A percentile compares a stretch with the other conserved stretches of the same genome.
Conservation (phyloP, 2,329 filamentous ascomycete genomes). For the Fusarium musae region DNA sequence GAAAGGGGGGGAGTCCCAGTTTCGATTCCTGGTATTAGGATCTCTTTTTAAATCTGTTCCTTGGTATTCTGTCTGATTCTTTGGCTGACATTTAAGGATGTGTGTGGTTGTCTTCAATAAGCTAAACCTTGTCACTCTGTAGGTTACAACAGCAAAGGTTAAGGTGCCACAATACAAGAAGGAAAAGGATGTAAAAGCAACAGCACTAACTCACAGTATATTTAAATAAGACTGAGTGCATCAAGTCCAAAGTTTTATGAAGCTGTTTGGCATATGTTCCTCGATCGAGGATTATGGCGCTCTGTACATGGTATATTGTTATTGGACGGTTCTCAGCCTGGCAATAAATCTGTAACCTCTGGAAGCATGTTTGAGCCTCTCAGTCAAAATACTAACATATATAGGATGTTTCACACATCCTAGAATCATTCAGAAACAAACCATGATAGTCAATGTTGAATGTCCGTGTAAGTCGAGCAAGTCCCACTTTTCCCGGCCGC, state of each 20-base stretch:
- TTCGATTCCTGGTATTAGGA: neutral
- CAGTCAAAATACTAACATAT: too few species aligned
- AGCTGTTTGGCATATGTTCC: neutral
- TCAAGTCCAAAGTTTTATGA: neutral
- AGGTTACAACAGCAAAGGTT: neutral
- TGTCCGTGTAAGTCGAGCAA: neutral
- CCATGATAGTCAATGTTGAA: neutral
- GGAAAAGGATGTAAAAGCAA: rapidly evolving
- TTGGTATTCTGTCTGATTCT: neutral
- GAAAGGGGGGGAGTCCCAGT: neutral
- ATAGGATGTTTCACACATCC: too few species aligned
- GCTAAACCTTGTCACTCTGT: neutral
- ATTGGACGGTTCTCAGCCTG: neutral
- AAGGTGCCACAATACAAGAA: neutral
- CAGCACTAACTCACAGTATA: neutral
- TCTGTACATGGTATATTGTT: neutral
- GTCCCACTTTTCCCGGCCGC: slow-evolving; percentile 18
- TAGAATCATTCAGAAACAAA: too few species aligned
- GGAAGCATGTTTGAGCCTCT: neutral
- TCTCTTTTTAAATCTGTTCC: neutral
- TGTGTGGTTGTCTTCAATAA: neutral
- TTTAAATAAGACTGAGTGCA: too few species aligned
- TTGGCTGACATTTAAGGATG: too few species aligned
- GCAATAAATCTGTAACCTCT: too few species aligned
- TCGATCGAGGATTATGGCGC: neutral